Evolutionary conservation across 345 rosid species (phyloP).

Genomic region (Hibiscus syriacus): DNA sequence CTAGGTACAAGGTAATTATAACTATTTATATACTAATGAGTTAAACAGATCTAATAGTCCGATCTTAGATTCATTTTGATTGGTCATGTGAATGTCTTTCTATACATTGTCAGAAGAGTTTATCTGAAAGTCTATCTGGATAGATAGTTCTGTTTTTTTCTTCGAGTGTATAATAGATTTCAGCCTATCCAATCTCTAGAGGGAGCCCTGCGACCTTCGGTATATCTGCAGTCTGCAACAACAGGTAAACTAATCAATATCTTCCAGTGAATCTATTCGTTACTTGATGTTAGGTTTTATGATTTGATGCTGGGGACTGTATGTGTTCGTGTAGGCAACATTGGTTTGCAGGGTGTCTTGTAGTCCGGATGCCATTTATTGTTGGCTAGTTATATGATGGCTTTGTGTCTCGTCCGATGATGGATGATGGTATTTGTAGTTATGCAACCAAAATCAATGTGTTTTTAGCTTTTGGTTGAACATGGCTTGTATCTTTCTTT

Average conservation of each 20-base stretch:
- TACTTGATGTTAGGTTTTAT: neutral
- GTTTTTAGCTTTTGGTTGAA: neutral
- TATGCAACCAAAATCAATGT: neutral
- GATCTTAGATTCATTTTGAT: too few species aligned
- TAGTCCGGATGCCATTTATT: neutral
- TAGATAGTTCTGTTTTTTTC: too few species aligned
- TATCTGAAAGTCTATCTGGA: too few species aligned
- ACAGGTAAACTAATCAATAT: conserved; percentile 29
- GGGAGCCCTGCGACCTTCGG: conserved; percentile 53
- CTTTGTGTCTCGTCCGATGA: neutral
- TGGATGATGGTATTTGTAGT: neutral
- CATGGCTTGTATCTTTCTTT: neutral
- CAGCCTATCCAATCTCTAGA: conserved; percentile 50
- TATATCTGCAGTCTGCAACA: conserved; percentile 48
- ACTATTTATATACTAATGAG: too few species aligned
- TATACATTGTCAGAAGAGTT: too few species aligned
- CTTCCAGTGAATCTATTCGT: neutral
- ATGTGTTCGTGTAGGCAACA: neutral
- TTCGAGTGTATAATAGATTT: too few species aligned
- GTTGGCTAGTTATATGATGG: neutral
- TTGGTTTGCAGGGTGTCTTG: neutral
- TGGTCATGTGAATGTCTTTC: too few species aligned
- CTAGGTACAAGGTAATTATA: too few species aligned
- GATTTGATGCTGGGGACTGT: neutral
- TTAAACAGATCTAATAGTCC: too few species aligned